These are phyloP conservation scores for Ogataea nitratoaversa DNA, from an alignment of 805 yeast species.

Conservation along the genomic window DNA sequence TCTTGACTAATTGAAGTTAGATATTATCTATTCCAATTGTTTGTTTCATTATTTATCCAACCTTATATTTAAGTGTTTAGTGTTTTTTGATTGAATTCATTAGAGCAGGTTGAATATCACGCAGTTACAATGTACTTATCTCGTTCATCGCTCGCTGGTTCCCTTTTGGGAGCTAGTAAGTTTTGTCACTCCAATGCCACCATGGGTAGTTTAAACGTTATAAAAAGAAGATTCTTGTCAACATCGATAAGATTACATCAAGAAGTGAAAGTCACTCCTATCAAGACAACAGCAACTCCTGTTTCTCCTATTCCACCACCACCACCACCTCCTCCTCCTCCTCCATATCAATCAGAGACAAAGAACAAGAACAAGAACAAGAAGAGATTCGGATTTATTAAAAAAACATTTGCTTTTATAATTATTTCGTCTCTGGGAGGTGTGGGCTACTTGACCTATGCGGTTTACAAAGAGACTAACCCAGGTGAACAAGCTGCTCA, in stretches of 20 bases:
- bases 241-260: neutral
- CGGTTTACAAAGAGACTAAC: conserved; percentile 55
- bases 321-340: conserved; percentile 6
- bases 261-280: neutral
- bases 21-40: too few species aligned
- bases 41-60: too few species aligned
- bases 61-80: too few species aligned
- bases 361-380: conserved; percentile 10
- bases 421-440: conserved; percentile 46
- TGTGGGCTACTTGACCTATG: conserved; percentile 56
- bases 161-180: neutral
- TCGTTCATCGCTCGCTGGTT: neutral
- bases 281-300: conserved; percentile 1
- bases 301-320: conserved; percentile 3
- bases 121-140: neutral
- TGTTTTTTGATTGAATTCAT: too few species aligned
- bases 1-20: too few species aligned
- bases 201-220: neutral
- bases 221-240: neutral
- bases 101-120: too few species aligned
- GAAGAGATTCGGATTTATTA: conserved; percentile 25
- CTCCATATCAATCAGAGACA: too few species aligned
- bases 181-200: neutral
- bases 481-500: conserved; percentile 62
- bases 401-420: conserved; percentile 44